phyloP scores from a whole-genome alignment of 257 asterid genomes.

The Linderniella brevidens region DNA sequence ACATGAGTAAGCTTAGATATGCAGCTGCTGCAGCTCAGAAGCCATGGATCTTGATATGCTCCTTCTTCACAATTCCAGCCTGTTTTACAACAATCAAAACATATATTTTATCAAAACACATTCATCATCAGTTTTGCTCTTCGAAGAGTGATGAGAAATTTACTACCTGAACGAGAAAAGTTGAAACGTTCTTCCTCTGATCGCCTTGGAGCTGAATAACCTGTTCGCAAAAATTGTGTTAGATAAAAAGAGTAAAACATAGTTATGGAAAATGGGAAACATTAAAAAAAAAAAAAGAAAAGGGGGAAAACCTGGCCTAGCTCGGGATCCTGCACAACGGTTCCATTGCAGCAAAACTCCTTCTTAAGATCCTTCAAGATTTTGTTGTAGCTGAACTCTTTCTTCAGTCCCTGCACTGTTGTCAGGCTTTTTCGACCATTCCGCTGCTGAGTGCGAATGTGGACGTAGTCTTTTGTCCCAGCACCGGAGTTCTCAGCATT shows the following conservation, averaged over 20 bases:
- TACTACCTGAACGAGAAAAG: slow-evolving; percentile 46
- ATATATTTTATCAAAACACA: too few species aligned
- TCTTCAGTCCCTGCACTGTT: slow-evolving; percentile 36
- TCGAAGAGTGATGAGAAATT: not conserved
- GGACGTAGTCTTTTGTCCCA: slow-evolving; percentile 38
- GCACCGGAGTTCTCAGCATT: slow-evolving; percentile 42
- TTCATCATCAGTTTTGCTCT: not conserved
- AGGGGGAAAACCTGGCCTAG: slow-evolving; percentile 37
- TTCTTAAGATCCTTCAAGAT: slow-evolving; percentile 58
- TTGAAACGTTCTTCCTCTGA: slow-evolving; percentile 42
- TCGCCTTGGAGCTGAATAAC: slow-evolving; percentile 55
- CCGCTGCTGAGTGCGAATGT: slow-evolving; percentile 29
- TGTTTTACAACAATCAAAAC: too few species aligned
- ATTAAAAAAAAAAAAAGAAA: too few species aligned
- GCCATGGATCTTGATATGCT: too few species aligned
- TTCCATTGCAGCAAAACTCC: slow-evolving; percentile 17
- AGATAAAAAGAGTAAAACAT: not conserved
- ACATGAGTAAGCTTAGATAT: too few species aligned
- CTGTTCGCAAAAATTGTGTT: slow-evolving; percentile 9
- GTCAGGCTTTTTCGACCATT: slow-evolving; percentile 44
- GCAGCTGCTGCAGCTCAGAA: too few species aligned
- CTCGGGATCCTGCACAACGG: slow-evolving; percentile 64
- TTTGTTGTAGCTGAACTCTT: slow-evolving; percentile 53
- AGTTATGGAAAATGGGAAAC: too few species aligned
- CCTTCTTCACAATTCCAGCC: too few species aligned